These are phyloP conservation scores for Chlorella sp. DNA, from an alignment of 139 green algal species.

Conservation along the genomic window DNA sequence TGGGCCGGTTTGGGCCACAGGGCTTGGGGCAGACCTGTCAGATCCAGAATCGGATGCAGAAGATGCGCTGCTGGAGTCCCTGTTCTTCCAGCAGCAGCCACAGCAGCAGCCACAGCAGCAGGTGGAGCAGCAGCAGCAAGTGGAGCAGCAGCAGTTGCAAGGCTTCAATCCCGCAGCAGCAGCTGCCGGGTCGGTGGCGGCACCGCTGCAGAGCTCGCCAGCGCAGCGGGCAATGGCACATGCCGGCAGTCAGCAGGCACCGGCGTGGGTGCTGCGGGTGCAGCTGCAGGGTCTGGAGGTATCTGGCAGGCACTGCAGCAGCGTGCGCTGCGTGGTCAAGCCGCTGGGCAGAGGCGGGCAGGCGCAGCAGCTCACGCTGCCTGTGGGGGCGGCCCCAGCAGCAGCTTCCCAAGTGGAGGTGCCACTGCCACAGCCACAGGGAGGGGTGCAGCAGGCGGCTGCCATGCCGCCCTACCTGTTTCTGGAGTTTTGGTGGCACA, in stretches of 20 bases:
- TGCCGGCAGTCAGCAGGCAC: neutral
- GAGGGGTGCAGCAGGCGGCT: neutral
- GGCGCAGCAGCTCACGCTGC: constrained; percentile 11
- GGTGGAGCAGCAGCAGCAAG: neutral
- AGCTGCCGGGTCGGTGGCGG: neutral
- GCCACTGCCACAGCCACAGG: neutral
- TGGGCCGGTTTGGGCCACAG: too few species aligned
- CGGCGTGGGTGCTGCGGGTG: constrained; percentile 1
- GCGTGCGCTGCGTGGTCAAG: constrained; percentile 18
- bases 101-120: too few species aligned
- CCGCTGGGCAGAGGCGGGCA: neutral
- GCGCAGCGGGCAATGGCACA: neutral
- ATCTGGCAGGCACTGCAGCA: neutral
- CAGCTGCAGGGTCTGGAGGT: neutral
- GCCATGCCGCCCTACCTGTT: constrained; percentile 17
- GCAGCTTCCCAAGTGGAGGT: neutral
- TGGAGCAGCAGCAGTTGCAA: neutral
- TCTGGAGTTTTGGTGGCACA: constrained; percentile 30
- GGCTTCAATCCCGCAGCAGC: neutral
- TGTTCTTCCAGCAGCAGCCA: constrained; percentile 1
- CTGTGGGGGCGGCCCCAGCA: neutral
- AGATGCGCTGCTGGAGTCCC: constrained; percentile 13
- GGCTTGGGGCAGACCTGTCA: neutral
- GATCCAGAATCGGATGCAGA: constrained; percentile 27
- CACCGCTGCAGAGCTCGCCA: neutral